Evolutionary conservation across 495 filamentous ascomycete genomes (phyloP).

Genomic region (Neurospora sp.): DNA sequence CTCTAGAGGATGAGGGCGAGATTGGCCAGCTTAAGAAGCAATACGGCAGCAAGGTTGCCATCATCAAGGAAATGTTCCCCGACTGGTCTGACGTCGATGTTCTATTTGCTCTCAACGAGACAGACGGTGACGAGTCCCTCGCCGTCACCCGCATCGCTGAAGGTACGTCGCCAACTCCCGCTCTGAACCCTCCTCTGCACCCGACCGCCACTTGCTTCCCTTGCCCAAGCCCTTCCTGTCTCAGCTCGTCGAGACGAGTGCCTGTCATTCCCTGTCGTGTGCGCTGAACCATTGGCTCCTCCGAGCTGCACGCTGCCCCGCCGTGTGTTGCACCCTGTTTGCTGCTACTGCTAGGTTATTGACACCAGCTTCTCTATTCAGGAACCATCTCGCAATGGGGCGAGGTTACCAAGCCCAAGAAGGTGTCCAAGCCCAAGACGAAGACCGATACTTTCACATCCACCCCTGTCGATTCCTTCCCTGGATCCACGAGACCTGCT

Average conservation of each 20-base stretch:
- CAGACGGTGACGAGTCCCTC: constrained; percentile 73
- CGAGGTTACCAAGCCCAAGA: constrained; percentile 87
- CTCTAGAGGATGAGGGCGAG: constrained; percentile 79
- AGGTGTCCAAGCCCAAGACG: constrained; percentile 72
- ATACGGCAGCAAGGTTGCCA: constrained; percentile 61
- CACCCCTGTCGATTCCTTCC: constrained; percentile 39
- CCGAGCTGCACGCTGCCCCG: not conserved
- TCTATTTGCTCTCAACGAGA: constrained; percentile 83
- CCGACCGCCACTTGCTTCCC: not conserved
- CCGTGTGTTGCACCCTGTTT: not conserved
- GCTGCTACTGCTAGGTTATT: constrained; percentile 12
- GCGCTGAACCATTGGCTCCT: not conserved
- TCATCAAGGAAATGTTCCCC: constrained; percentile 83
- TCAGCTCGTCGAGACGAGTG: not conserved
- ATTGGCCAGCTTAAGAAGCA: constrained; percentile 83
- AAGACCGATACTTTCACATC: constrained; percentile 56
- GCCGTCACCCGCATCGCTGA: constrained; percentile 86
- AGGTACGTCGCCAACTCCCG: constrained; percentile 44
- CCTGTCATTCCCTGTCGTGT: not conserved
- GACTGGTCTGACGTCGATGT: constrained; percentile 89
- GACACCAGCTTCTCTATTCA: constrained; percentile 26
- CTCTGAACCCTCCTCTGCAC: constrained; percentile 1
- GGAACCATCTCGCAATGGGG: constrained; percentile 89
- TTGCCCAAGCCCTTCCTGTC: not conserved
- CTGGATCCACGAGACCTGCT: constrained; percentile 25